phyloP scores from a whole-genome alignment of 2,329 filamentous ascomycete species.

The Ophiostoma perfectum region DNA sequence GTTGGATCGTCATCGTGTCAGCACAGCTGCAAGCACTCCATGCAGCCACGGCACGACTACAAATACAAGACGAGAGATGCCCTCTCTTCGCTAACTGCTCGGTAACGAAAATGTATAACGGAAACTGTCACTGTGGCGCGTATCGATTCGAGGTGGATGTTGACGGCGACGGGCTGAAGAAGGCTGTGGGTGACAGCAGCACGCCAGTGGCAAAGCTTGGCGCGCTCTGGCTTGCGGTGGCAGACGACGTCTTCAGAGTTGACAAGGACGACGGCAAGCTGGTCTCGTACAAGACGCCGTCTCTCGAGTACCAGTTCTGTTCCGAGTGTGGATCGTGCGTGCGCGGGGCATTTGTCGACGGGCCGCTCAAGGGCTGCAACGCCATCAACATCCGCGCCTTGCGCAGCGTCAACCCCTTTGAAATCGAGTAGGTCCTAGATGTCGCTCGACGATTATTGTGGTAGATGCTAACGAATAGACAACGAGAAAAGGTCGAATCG shows the following conservation, averaged over 20 bases:
- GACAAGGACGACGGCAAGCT: constrained; percentile 15
- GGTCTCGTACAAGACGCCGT: not conserved
- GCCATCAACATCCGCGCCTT: constrained; percentile 19
- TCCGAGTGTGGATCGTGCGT: constrained; percentile 19
- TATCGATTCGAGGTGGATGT: constrained; percentile 22
- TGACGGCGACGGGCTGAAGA: not conserved
- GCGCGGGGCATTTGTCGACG: constrained; percentile 6
- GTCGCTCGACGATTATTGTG: not conserved
- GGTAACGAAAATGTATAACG: constrained; percentile 16
- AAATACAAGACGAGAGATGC: not conserved
- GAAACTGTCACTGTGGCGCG: constrained; percentile 24
- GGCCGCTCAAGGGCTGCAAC: not conserved
- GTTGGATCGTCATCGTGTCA: not conserved
- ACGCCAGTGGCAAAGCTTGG: constrained; percentile 17
- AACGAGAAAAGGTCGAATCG: not conserved
- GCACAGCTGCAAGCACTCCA: not conserved
- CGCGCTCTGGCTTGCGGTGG: constrained; percentile 13
- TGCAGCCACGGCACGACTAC: not conserved
- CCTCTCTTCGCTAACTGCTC: not conserved
- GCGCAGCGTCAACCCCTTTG: constrained; percentile 18
- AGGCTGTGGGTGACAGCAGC: not conserved
- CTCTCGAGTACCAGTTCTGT: constrained; percentile 21
- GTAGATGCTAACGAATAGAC: not conserved
- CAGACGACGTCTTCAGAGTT: not conserved
- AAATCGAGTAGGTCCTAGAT: constrained; percentile 3